These are phyloP conservation scores for Globisporangium radiosum DNA, from an alignment of 352 stramenopile species.

Conservation along the genomic window DNA sequence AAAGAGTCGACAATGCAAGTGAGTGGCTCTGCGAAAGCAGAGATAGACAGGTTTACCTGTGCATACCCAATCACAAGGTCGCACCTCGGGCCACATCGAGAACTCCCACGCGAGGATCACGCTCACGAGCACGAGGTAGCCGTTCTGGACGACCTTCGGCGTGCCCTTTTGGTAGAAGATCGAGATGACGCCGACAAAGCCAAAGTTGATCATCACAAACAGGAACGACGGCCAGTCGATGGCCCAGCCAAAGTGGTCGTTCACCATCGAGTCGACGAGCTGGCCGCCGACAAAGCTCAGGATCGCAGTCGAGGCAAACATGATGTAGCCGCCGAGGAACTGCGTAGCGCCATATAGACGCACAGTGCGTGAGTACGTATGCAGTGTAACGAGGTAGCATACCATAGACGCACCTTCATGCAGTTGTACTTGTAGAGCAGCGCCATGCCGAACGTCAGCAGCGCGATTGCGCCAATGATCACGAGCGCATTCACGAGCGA, in stretches of 20 bases:
- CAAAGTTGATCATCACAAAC: constrained; percentile 90
- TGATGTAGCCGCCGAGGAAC: constrained; percentile 81
- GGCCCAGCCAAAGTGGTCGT: constrained; percentile 63
- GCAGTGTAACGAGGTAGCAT: neutral
- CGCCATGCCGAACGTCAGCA: constrained; percentile 87
- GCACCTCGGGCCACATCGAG: constrained; percentile 94
- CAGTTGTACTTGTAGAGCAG: constrained; percentile 89
- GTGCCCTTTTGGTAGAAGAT: constrained; percentile 90
- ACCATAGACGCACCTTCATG: constrained; percentile 35
- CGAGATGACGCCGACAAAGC: constrained; percentile 79
- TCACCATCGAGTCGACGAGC: constrained; percentile 75
- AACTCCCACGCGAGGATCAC: constrained; percentile 98
- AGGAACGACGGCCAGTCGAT: constrained; percentile 74
- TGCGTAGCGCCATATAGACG: constrained; percentile 14
- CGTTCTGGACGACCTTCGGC: constrained; percentile 87
- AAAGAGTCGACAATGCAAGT: too few species aligned
- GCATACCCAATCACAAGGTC: neutral
- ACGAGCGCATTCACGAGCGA: constrained; percentile 86
- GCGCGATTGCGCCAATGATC: constrained; percentile 80
- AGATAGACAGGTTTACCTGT: too few species aligned
- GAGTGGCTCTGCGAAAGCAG: neutral
- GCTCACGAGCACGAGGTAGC: constrained; percentile 92
- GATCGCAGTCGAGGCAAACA: constrained; percentile 83
- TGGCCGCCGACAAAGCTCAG: constrained; percentile 85
- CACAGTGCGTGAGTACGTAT: neutral